Conservation (phyloP, 2,329 filamentous ascomycete species). For the Venturia pyrina region DNA sequence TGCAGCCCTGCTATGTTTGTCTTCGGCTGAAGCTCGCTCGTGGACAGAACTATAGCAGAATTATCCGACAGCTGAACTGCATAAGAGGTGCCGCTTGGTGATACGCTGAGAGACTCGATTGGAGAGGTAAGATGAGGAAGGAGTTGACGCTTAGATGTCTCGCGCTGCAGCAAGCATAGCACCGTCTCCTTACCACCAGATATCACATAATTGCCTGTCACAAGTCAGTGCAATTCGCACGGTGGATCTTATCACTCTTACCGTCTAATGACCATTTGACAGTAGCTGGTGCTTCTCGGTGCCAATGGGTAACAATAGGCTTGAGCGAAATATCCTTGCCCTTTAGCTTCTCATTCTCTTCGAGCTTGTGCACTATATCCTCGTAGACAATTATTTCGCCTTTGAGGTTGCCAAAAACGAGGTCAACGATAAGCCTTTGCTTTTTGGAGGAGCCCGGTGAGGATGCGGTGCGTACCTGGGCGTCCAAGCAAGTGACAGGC, state of each 20-base stretch:
- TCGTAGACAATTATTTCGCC: constrained; percentile 77
- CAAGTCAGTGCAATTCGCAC: constrained; percentile 12
- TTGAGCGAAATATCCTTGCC: constrained; percentile 26
- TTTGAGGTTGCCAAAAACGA: constrained; percentile 66
- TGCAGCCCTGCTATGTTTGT: constrained; percentile 80
- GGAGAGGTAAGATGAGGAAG: constrained; percentile 83
- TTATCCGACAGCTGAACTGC: constrained; percentile 83
- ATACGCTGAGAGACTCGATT: constrained; percentile 78
- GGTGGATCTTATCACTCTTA: constrained; percentile 30
- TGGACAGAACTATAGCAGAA: constrained; percentile 81
- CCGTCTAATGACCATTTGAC: constrained; percentile 91
- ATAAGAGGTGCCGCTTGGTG: constrained; percentile 69
- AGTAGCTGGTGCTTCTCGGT: constrained; percentile 69
- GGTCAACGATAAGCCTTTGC: constrained; percentile 34
- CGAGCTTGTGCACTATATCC: constrained; percentile 54
- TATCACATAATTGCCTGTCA: constrained; percentile 75
- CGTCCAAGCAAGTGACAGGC: constrained; percentile 57
- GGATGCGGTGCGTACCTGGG: constrained; percentile 30
- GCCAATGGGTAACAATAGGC: constrained; percentile 76
- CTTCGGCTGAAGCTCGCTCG: constrained; percentile 75
- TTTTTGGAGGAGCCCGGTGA: constrained; percentile 17
- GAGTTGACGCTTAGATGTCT: constrained; percentile 71
- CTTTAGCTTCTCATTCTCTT: constrained; percentile 31
- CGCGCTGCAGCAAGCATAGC: constrained; percentile 85
- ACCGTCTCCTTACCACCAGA: constrained; percentile 88